Conservation (phyloP, 1,139 yeast species). For the Candida gigantensis region DNA sequence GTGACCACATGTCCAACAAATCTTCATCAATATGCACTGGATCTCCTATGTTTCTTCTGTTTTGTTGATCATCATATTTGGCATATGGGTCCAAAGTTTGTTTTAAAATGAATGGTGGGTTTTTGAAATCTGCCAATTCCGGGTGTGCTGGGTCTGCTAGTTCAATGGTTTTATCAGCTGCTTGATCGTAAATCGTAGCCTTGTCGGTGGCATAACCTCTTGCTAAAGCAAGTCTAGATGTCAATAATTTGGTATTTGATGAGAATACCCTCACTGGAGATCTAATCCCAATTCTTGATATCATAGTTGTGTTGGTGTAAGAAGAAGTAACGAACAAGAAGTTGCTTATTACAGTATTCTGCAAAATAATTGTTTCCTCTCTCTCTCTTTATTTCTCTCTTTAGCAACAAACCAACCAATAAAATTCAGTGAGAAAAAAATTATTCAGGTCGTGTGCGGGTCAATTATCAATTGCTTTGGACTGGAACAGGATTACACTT, state of each 20-base stretch:
- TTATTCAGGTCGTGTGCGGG: constrained; percentile 4
- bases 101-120: constrained; percentile 50
- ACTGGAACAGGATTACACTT: not conserved
- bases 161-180: constrained; percentile 41
- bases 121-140: constrained; percentile 47
- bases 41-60: constrained; percentile 76
- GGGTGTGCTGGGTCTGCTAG: constrained; percentile 48
- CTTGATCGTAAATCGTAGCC: constrained; percentile 41
- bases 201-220: constrained; percentile 37
- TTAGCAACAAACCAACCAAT: constrained; percentile 26
- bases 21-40: constrained; percentile 74
- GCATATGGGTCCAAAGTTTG: constrained; percentile 68
- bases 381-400: no score
- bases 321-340: no score
- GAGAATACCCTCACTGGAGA: constrained; percentile 10
- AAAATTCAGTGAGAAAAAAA: constrained; percentile 20
- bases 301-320: constrained; percentile 20
- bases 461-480: not conserved
- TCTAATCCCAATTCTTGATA: constrained; percentile 31
- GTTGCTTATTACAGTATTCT: constrained; percentile 1
- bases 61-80: constrained; percentile 79
- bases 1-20: constrained; percentile 82
- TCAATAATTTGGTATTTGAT: constrained; percentile 7
- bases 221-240: constrained; percentile 6
- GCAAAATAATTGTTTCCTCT: constrained; percentile 2